phyloP scores from a whole-genome alignment of 768 basidiomycete species.

The Tremella yokohamensis region DNA sequence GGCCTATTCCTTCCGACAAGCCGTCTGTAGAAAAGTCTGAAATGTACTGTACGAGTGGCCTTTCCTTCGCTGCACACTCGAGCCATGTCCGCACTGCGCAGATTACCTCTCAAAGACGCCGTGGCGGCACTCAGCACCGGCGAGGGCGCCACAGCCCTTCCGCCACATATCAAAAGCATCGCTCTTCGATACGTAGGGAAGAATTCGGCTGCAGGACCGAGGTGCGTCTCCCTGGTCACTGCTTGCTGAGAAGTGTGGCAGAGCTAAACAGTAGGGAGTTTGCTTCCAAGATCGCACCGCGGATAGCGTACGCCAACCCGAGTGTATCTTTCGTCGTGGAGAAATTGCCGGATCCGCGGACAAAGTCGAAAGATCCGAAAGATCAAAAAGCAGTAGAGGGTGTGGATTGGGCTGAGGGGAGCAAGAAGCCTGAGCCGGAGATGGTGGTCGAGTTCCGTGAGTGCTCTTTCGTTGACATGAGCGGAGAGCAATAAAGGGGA shows the following conservation, averaged over 20 bases:
- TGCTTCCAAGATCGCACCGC: slow-evolving; percentile 20
- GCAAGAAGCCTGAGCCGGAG: slow-evolving; percentile 1
- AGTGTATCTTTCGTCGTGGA: slow-evolving; percentile 17
- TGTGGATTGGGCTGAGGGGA: not conserved
- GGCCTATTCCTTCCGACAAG: no score
- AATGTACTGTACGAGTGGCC: not conserved
- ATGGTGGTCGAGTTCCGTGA: not conserved
- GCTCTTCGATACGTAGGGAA: slow-evolving; percentile 26
- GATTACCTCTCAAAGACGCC: slow-evolving; percentile 22
- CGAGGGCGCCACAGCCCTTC: slow-evolving; percentile 10
- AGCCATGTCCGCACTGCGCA: not conserved
- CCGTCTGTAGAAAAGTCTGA: no score
- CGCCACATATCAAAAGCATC: slow-evolving; percentile 19
- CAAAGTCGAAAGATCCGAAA: slow-evolving; percentile 22
- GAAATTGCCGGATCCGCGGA: slow-evolving; percentile 32
- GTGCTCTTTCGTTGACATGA: no score
- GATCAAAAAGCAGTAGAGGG: slow-evolving; percentile 11
- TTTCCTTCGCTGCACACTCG: not conserved
- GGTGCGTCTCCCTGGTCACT: slow-evolving; percentile 14
- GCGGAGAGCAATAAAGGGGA: no score
- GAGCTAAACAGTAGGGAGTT: slow-evolving; percentile 22
- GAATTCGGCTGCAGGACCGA: slow-evolving; percentile 30
- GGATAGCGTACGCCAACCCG: slow-evolving; percentile 37
- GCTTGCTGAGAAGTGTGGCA: not conserved
- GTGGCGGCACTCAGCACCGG: slow-evolving; percentile 15